These are phyloP conservation scores for Brassica juncea DNA, from an alignment of 345 rosid species.

Conservation along the genomic window DNA sequence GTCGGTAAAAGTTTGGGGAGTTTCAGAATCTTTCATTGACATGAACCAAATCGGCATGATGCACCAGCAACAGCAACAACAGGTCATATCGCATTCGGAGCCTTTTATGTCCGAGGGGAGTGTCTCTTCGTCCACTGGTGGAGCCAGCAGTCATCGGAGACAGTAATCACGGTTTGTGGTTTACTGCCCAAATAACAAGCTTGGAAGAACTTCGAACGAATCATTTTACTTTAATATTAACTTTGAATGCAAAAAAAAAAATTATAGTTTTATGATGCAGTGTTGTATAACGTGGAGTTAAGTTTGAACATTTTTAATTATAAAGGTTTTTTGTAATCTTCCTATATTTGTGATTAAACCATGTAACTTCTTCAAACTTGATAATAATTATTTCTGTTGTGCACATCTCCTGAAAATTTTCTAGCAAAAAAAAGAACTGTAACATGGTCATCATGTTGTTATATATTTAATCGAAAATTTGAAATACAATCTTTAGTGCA, in stretches of 20 bases:
- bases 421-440: not conserved
- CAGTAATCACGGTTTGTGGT: slow-evolving; percentile 20
- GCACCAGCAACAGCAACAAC: slow-evolving; percentile 44
- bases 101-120: slow-evolving; percentile 45
- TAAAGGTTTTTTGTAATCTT: slow-evolving; percentile 24
- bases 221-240: not conserved
- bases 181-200: not conserved
- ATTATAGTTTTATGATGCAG: slow-evolving; percentile 4
- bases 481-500: not conserved
- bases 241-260: not conserved
- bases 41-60: slow-evolving; percentile 44
- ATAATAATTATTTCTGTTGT: slow-evolving; percentile 18
- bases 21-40: slow-evolving; percentile 62
- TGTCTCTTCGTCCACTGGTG: slow-evolving; percentile 38
- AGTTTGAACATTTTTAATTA: slow-evolving; percentile 5
- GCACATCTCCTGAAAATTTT: not conserved
- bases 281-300: slow-evolving; percentile 24
- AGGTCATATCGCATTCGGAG: slow-evolving; percentile 37
- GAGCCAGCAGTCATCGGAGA: slow-evolving; percentile 43
- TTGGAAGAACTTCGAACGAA: not conserved
- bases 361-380: slow-evolving; percentile 27
- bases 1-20: slow-evolving; percentile 94
- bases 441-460: not conserved
- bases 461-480: not conserved
- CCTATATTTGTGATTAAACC: slow-evolving; percentile 3